Evolutionary conservation across 305 asterid species (phyloP).

Genomic region (Withania somnifera): DNA sequence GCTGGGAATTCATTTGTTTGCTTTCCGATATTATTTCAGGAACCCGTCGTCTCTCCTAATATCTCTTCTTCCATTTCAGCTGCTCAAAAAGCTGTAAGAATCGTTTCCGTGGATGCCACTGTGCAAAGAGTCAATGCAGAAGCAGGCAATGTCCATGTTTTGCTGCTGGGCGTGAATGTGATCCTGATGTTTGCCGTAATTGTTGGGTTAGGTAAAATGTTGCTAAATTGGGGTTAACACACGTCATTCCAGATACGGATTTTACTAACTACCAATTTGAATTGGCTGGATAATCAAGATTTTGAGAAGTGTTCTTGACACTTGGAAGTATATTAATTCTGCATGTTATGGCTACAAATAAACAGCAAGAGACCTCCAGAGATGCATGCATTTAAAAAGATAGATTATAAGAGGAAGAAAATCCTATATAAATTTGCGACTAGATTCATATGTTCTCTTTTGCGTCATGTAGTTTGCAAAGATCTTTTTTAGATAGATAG

Average conservation of each 20-base stretch:
- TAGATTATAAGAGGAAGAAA: background rate
- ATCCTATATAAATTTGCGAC: background rate
- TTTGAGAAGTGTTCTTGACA: background rate
- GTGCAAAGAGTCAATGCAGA: constrained; percentile 99
- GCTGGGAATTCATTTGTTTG: background rate
- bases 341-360: background rate
- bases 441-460: background rate
- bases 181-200: constrained; percentile 98
- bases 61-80: constrained; percentile 31
- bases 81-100: constrained; percentile 94
- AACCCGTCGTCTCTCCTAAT: background rate
- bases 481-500: background rate
- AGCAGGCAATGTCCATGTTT: constrained; percentile 99
- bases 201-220: constrained; percentile 88
- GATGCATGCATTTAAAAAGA: background rate
- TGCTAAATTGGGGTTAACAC: background rate
- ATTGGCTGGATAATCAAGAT: background rate
- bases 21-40: background rate
- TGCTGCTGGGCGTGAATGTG: constrained; percentile 99
- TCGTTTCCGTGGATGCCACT: constrained; percentile 96
- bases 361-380: background rate
- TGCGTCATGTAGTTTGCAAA: background rate
- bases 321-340: background rate
- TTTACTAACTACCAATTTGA: background rate
- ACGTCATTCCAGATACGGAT: background rate